Conservation (phyloP, 129 eudicot genomes). For the Saussurea involucrata region DNA sequence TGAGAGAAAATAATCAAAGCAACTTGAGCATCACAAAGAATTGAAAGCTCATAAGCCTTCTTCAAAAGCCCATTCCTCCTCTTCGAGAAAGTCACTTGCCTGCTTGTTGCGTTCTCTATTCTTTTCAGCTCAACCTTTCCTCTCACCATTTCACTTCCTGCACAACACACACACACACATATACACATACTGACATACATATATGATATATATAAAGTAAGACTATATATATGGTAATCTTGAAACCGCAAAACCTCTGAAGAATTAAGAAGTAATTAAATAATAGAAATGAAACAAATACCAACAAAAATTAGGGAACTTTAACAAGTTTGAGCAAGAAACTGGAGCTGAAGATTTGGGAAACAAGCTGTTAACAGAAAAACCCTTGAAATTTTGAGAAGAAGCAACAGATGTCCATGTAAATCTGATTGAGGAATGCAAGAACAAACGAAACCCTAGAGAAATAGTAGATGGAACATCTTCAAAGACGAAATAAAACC, state of each 20-base stretch:
- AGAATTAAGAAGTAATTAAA: neutral
- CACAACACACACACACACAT: neutral
- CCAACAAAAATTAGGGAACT: neutral
- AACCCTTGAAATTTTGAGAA: neutral
- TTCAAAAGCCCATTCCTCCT: constrained; percentile 45
- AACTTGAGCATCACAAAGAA: constrained; percentile 3
- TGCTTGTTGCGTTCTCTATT: constrained; percentile 56
- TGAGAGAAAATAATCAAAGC: constrained; percentile 56
- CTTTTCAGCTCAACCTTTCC: constrained; percentile 55
- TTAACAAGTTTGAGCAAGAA: neutral
- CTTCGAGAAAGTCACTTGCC: constrained; percentile 58
- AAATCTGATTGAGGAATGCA: neutral
- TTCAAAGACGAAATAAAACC: neutral
- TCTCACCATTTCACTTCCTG: constrained; percentile 49
- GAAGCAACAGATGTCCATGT: neutral
- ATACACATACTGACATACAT: too few species aligned
- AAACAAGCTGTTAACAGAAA: neutral
- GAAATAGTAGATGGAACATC: neutral
- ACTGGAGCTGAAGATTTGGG: neutral
- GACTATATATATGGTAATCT: neutral
- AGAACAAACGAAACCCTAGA: constrained; percentile 9
- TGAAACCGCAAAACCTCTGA: neutral
- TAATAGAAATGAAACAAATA: neutral
- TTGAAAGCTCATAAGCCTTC: constrained; percentile 53
- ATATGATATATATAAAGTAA: neutral